phyloP scores from a whole-genome alignment of 208 protist genomes.

The Leishmania martiniquensis region DNA sequence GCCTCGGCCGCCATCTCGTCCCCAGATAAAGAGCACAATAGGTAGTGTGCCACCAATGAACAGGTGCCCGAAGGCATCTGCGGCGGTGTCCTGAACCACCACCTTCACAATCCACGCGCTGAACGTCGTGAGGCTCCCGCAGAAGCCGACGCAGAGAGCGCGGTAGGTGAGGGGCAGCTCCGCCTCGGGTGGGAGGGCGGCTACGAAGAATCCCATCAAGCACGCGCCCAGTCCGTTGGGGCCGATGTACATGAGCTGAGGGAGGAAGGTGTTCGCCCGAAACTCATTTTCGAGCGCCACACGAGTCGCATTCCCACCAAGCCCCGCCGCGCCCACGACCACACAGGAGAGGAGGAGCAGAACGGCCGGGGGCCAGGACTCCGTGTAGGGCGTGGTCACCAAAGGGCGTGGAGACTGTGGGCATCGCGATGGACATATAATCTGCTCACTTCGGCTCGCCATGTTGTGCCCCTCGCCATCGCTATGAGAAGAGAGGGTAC shows the following conservation, averaged over 20 bases:
- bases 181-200: constrained; percentile 22
- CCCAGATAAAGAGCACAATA: constrained; percentile 54
- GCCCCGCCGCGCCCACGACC: constrained; percentile 41
- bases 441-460: not conserved
- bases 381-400: constrained; percentile 10
- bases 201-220: constrained; percentile 41
- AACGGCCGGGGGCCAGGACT: constrained; percentile 9
- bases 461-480: not conserved
- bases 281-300: constrained; percentile 34
- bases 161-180: constrained; percentile 36
- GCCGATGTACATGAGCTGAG: constrained; percentile 44
- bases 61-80: constrained; percentile 44
- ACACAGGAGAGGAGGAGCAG: constrained; percentile 37
- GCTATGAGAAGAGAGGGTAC: not conserved
- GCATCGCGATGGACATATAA: not conserved
- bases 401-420: not conserved
- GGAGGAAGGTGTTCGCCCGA: constrained; percentile 28
- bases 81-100: constrained; percentile 31
- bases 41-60: constrained; percentile 57
- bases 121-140: constrained; percentile 61
- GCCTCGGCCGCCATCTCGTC: constrained; percentile 29
- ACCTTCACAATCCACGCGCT: constrained; percentile 61
- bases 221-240: constrained; percentile 57
- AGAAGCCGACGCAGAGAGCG: constrained; percentile 57
- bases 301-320: constrained; percentile 57